Conservation (phyloP, 495 filamentous ascomycete species). For the Podospora appendiculata region DNA sequence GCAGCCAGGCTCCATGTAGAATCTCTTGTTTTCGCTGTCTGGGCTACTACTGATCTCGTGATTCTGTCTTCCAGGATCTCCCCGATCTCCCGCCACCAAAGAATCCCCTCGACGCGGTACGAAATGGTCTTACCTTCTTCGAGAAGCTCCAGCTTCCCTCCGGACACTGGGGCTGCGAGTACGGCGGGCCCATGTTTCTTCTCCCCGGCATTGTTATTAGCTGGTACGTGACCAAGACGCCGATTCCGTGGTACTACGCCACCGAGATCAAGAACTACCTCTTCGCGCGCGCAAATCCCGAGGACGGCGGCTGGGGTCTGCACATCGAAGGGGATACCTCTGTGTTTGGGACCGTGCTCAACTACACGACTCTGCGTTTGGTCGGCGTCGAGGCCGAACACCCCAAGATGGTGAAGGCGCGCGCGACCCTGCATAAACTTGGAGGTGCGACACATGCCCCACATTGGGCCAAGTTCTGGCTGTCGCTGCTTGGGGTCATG, state of each 20-base stretch:
- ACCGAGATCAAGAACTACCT: constrained; percentile 93
- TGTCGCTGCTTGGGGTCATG: constrained; percentile 73
- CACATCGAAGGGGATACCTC: constrained; percentile 95
- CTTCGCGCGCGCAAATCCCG: constrained; percentile 74
- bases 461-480: constrained; percentile 95
- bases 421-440: constrained; percentile 72
- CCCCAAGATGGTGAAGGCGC: constrained; percentile 77
- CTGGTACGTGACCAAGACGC: constrained; percentile 88
- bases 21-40: too few relatives aligned
- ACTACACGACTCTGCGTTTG: constrained; percentile 77
- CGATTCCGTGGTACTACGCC: constrained; percentile 70
- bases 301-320: constrained; percentile 93
- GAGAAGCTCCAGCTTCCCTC: constrained; percentile 79
- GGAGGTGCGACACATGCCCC: constrained; percentile 80
- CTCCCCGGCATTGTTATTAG: constrained; percentile 76
- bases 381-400: constrained; percentile 88
- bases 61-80: constrained; percentile 47
- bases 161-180: constrained; percentile 95
- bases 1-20: too few relatives aligned
- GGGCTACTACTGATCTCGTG: not conserved
- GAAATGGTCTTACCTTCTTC: constrained; percentile 85
- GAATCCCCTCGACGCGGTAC: constrained; percentile 65
- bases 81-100: constrained; percentile 62
- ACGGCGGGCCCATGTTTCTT: constrained; percentile 84
- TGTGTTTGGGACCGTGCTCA: constrained; percentile 83